Evolutionary conservation across 306 rosid genomes (phyloP), one percentile per base, ranked within the genome.

Genomic region (Echinosophora koreensis): DNA sequence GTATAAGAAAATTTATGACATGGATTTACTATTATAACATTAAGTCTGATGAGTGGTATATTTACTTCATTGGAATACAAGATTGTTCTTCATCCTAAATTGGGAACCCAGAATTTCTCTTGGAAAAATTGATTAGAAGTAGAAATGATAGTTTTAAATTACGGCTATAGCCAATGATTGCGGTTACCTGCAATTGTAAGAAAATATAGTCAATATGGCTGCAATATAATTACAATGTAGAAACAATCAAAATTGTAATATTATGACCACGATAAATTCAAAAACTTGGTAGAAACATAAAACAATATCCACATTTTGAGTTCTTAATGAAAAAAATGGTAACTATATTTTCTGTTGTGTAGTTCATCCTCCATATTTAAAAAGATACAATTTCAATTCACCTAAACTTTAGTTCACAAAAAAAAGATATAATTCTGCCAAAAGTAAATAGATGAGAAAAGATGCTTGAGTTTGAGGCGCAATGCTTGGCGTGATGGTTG

Each of bases 391-490:
- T n/a, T n/a, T n/a, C n/a, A n/a, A n/a, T n/a, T n/a, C n/a, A n/a
- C n/a, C n/a, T n/a, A n/a, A n/a, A n/a, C n/a, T n/a, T n/a, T n/a
- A n/a, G n/a, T n/a, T n/a, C n/a, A n/a, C n/a, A n/a, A n/a, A n/a
- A n/a, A n/a, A n/a, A n/a, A n/a, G 42, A 50, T 51, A 76, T 50
- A 61, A 66, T 52, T 75, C 2, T 82, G 30, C 44, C 55, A 18
- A 77, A 79, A 64, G 66, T 42, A 2, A 67, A 37, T 54, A 55
- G 44, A 66, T 77, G 82, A 56, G 2, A 47, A 46, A 71, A 71
- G 75, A 71, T 64, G 70, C 79, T 46, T 56, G 71, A 56, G 71
- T 77, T 77, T 77, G 65, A 65, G 75, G 65, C 82, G 63, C 65
- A 66, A 42, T 82, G 76, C 30, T 52, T 54, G 78, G 78, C 35